Evolutionary conservation across 441 rosid species (phyloP).

Genomic region (Bruguiera hainesii): DNA sequence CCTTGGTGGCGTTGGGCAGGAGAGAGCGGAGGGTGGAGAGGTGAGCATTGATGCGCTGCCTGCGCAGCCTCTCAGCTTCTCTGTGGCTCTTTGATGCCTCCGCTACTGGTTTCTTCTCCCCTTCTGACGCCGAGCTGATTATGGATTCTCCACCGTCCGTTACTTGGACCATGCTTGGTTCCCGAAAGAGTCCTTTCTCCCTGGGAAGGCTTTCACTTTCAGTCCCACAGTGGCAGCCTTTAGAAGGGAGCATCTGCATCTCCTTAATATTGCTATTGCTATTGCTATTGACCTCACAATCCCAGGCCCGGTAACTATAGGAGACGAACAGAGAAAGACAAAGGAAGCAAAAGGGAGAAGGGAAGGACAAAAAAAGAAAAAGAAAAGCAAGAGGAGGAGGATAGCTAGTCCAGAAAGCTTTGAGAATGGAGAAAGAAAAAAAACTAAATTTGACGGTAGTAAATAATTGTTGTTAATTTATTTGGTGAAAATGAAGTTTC

Average conservation of each 20-base stretch:
- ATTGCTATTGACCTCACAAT: no score
- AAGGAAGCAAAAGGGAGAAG: not conserved
- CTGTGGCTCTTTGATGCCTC: conserved; percentile 49
- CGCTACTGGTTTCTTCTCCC: conserved; percentile 22
- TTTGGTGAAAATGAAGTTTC: no score
- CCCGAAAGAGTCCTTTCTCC: conserved; percentile 1
- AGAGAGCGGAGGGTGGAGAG: conserved; percentile 59
- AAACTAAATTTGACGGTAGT: conserved; percentile 12
- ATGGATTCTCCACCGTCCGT: conserved; percentile 25
- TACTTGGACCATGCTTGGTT: conserved; percentile 22
- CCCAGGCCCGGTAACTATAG: no score
- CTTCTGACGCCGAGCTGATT: conserved; percentile 16
- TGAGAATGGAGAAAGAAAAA: conserved; percentile 5
- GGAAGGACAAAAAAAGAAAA: not conserved
- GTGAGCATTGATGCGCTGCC: conserved; percentile 57
- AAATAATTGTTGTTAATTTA: not conserved
- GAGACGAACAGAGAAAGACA: not conserved
- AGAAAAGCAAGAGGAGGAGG: not conserved
- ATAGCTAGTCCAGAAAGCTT: conserved; percentile 5
- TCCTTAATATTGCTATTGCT: no score
- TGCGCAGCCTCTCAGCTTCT: conserved; percentile 60
- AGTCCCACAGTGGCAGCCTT: conserved; percentile 5
- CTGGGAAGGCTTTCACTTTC: not conserved
- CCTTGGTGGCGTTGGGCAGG: conserved; percentile 48
- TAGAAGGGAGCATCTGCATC: conserved; percentile 32